A percentile compares a stretch with the other conserved stretches of the same genome.
These are phyloP conservation scores for Penicillium maclennaniae DNA, from an alignment of 495 filamentous ascomycete genomes.

Conservation along the genomic window DNA sequence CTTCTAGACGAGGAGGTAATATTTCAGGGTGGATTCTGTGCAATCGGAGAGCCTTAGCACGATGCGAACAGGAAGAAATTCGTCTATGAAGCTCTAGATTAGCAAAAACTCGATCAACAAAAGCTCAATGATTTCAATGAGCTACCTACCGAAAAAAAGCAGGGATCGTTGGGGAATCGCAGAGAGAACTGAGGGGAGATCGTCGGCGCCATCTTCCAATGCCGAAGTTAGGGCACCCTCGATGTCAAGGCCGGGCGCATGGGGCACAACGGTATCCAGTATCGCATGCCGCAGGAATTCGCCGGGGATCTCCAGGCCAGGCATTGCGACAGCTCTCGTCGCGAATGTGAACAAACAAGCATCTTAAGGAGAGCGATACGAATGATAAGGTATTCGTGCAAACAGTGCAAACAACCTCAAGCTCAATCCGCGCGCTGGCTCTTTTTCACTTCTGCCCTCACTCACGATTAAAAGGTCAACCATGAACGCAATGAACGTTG, in stretches of 20 bases:
- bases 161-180: constrained; percentile 50
- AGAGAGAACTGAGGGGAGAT: constrained; percentile 43
- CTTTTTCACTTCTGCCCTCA: constrained; percentile 17
- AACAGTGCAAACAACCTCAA: constrained; percentile 29
- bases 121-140: constrained; percentile 7
- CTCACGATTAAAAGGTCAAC: constrained; percentile 9
- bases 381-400: constrained; percentile 25
- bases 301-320: constrained; percentile 38
- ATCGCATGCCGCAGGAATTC: constrained; percentile 70
- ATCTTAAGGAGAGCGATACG: constrained; percentile 9
- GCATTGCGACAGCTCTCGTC: constrained; percentile 34
- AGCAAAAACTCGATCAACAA: constrained; percentile 45
- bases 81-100: constrained; percentile 58
- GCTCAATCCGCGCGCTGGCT: constrained; percentile 16
- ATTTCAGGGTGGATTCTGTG: constrained; percentile 54
- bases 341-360: constrained; percentile 15
- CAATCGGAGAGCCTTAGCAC: constrained; percentile 64
- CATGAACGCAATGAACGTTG: constrained; percentile 65
- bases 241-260: constrained; percentile 61
- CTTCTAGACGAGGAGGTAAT: constrained; percentile 58
- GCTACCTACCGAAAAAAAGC: constrained; percentile 66
- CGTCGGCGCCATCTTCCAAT: constrained; percentile 45
- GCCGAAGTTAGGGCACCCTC: constrained; percentile 53
- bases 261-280: constrained; percentile 74
- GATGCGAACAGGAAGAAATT: constrained; percentile 68